phyloP scores from a whole-genome alignment of 306 rosid species.

The Canavalia gladiata region DNA sequence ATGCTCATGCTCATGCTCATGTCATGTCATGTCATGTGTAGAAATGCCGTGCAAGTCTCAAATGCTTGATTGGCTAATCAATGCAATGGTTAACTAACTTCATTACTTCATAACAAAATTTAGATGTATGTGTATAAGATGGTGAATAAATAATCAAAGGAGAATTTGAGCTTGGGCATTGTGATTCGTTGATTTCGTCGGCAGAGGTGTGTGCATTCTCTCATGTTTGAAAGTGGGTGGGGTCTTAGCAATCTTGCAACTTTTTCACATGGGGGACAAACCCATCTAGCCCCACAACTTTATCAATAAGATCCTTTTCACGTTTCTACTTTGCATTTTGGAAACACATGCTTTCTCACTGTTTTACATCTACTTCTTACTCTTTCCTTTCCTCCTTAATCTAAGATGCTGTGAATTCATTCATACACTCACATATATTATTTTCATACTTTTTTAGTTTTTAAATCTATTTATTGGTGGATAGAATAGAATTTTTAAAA shows the following conservation, averaged over 20 bases:
- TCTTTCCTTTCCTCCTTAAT: too few species aligned
- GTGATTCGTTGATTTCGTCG: constrained; percentile 53
- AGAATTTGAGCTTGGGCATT: background rate
- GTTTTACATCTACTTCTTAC: background rate
- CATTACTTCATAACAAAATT: background rate
- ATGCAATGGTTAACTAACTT: constrained; percentile 38
- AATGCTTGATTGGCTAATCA: background rate
- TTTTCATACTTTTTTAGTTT: too few species aligned
- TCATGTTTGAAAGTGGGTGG: constrained; percentile 28
- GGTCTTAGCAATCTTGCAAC: constrained; percentile 44
- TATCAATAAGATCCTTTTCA: constrained; percentile 30
- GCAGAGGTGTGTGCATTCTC: constrained; percentile 44
- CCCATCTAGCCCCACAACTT: constrained; percentile 32
- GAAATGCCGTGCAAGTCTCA: background rate
- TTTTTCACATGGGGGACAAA: constrained; percentile 50
- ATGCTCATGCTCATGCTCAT: background rate
- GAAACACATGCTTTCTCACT: constrained; percentile 17
- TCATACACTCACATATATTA: too few species aligned
- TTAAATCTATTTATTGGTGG: too few species aligned
- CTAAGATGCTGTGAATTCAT: too few species aligned
- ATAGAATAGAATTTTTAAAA: too few species aligned
- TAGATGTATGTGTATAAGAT: background rate
- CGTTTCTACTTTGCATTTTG: constrained; percentile 41
- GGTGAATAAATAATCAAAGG: background rate
- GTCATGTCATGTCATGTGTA: constrained; percentile 10